These are phyloP conservation scores for Pyrenochaeta sp. DNA, from an alignment of 2,329 filamentous ascomycete species.

Conservation along the genomic window DNA sequence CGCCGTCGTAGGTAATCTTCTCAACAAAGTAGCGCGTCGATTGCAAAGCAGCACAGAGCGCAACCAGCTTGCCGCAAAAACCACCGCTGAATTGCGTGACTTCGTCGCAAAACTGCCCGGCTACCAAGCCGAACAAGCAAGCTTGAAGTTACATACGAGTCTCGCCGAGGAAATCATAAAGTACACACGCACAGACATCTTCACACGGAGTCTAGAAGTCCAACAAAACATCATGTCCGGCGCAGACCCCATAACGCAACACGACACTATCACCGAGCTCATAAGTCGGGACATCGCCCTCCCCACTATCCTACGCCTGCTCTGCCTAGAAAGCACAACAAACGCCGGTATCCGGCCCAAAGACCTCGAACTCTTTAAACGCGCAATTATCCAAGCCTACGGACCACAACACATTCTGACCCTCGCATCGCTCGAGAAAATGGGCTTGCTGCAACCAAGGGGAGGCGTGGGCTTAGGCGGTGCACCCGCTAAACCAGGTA, in stretches of 20 bases:
- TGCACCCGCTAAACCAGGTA: conserved; percentile 44
- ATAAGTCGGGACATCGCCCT: conserved; percentile 86
- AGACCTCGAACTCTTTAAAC: conserved; percentile 89
- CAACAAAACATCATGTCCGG: conserved; percentile 95
- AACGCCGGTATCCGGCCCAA: conserved; percentile 86
- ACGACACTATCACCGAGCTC: conserved; percentile 92
- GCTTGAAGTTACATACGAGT: conserved; percentile 88
- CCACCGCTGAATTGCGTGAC: conserved; percentile 88
- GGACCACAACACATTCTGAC: conserved; percentile 95
- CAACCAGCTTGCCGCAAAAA: conserved; percentile 80
- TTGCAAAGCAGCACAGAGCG: conserved; percentile 88
- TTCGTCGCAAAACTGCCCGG: conserved; percentile 94
- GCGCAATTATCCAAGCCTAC: conserved; percentile 88
- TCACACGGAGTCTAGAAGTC: conserved; percentile 87
- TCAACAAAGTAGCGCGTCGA: conserved; percentile 90
- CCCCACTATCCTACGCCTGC: conserved; percentile 79
- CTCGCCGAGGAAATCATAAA: conserved; percentile 96
- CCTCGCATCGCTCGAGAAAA: conserved; percentile 84
- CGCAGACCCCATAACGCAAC: conserved; percentile 85
- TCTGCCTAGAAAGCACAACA: conserved; percentile 92
- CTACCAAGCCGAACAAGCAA: conserved; percentile 93
- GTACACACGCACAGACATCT: conserved; percentile 86
- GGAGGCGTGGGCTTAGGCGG: conserved; percentile 58
- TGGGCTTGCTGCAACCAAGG: conserved; percentile 79
- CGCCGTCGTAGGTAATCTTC: conserved; percentile 84